A percentile compares a stretch with the other conserved stretches of the same genome.
phyloP scores from a whole-genome alignment of 1,139 yeast species.

The Blastobotrys serpentis region DNA sequence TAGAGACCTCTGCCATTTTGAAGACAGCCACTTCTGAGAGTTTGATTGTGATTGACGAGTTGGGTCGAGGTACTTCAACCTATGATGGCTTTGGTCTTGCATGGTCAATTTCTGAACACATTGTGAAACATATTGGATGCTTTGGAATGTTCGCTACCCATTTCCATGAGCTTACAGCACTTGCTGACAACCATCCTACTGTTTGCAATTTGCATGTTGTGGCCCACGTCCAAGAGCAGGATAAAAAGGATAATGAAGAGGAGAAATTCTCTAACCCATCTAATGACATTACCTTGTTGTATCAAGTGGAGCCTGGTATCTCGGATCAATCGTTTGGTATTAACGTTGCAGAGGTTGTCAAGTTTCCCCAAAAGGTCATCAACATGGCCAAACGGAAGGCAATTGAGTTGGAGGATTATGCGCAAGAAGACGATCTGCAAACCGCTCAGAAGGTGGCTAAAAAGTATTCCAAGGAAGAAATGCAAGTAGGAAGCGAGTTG shows the following conservation, averaged over 20 bases:
- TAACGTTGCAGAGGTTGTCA: constrained; percentile 93
- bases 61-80: constrained; percentile 95
- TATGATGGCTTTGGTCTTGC: constrained; percentile 98
- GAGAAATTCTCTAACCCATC: constrained; percentile 23
- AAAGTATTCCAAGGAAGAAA: constrained; percentile 55
- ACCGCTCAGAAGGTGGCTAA: constrained; percentile 30
- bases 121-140: constrained; percentile 66
- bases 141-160: constrained; percentile 94
- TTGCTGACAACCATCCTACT: constrained; percentile 57
- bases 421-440: constrained; percentile 40
- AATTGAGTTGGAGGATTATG: constrained; percentile 72
- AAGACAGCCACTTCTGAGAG: constrained; percentile 83
- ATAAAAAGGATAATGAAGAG: constrained; percentile 14
- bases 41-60: constrained; percentile 86
- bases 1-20: constrained; percentile 89
- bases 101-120: constrained; percentile 90
- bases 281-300: constrained; percentile 81
- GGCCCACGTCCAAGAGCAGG: constrained; percentile 70
- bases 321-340: constrained; percentile 96
- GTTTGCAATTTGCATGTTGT: constrained; percentile 87
- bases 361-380: constrained; percentile 84
- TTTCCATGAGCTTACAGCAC: constrained; percentile 87
- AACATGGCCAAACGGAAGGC: constrained; percentile 96
- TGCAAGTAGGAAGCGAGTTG: constrained; percentile 53
- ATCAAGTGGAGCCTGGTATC: constrained; percentile 88